A percentile compares a stretch with the other conserved stretches of the same genome.
Evolutionary conservation across 306 rosid genomes (phyloP).

Genomic region (Pterocarpus santalinus): DNA sequence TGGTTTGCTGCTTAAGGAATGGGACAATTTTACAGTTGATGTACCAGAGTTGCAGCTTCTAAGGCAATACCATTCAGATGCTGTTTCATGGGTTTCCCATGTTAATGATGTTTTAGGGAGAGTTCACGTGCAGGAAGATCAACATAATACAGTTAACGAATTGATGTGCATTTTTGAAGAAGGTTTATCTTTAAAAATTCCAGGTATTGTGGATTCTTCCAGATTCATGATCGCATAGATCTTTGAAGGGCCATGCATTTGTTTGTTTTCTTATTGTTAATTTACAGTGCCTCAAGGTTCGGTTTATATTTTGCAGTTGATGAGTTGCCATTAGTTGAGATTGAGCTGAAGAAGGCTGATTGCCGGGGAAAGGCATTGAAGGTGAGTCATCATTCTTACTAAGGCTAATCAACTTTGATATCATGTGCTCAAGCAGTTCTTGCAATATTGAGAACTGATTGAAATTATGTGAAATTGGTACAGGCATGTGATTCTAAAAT

Average conservation of each 20-base stretch:
- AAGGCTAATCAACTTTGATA: conserved; percentile 31
- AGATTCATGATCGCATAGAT: conserved; percentile 27
- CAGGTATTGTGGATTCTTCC: conserved; percentile 64
- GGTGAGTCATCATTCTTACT: conserved; percentile 53
- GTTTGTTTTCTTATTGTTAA: conserved; percentile 41
- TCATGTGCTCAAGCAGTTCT: conserved; percentile 36
- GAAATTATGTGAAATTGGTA: conserved; percentile 49
- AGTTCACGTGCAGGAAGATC: conserved; percentile 65
- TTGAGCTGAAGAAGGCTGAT: conserved; percentile 87
- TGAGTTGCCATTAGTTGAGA: conserved; percentile 73
- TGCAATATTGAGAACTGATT: conserved; percentile 39
- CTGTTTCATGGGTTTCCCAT: conserved; percentile 73
- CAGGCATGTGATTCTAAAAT: conserved; percentile 70
- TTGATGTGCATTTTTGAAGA: conserved; percentile 64
- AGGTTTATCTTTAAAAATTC: conserved; percentile 82
- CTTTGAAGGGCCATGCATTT: conserved; percentile 35
- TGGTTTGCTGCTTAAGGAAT: conserved; percentile 71
- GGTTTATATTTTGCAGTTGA: conserved; percentile 74
- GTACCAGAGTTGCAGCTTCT: conserved; percentile 83
- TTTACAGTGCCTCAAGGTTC: conserved; percentile 39
- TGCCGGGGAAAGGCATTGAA: conserved; percentile 75
- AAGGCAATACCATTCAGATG: conserved; percentile 69
- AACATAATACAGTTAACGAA: conserved; percentile 66
- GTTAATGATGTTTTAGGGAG: conserved; percentile 62
- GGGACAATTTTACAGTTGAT: conserved; percentile 64